phyloP scores from a whole-genome alignment of 2,329 filamentous ascomycete species.

The Didymella keratinophila region DNA sequence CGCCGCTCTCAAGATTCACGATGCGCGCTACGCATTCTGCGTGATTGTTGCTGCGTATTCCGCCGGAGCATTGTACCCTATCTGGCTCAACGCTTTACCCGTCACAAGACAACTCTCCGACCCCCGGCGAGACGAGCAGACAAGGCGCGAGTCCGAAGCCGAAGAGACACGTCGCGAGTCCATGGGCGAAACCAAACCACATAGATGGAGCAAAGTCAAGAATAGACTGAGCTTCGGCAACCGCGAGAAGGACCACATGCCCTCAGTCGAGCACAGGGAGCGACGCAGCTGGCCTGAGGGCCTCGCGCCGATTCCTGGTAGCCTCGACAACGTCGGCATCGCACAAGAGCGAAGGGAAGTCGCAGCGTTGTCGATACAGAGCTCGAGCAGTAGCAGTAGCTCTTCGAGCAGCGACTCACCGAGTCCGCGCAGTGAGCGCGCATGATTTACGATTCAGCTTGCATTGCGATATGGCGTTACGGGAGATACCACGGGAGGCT shows the following conservation, averaged over 20 bases:
- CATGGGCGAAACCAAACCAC: slow-evolving; percentile 26
- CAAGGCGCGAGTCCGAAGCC: slow-evolving; percentile 34
- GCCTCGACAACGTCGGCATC: slow-evolving; percentile 4
- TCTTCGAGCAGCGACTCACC: neutral
- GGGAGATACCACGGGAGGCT: slow-evolving; percentile 29
- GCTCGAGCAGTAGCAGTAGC: slow-evolving; percentile 10
- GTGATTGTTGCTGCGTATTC: slow-evolving; percentile 62
- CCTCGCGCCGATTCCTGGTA: slow-evolving; percentile 22
- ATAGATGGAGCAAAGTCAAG: slow-evolving; percentile 36
- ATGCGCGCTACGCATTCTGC: slow-evolving; percentile 59
- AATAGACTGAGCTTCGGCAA: slow-evolving; percentile 31
- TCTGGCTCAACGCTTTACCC: slow-evolving; percentile 61
- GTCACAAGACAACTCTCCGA: slow-evolving; percentile 61
- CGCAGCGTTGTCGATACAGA: slow-evolving; percentile 15
- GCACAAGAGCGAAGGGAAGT: slow-evolving; percentile 6
- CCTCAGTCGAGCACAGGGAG: slow-evolving; percentile 44
- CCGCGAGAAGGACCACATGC: slow-evolving; percentile 33
- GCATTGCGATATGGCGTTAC: slow-evolving; percentile 27
- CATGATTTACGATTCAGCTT: slow-evolving; percentile 18
- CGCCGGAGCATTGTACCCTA: slow-evolving; percentile 60
- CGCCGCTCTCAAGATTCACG: slow-evolving; percentile 51
- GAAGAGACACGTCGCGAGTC: slow-evolving; percentile 35
- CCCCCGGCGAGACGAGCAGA: slow-evolving; percentile 51
- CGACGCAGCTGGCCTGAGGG: slow-evolving; percentile 43
- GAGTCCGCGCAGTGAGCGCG: slow-evolving; percentile 2